phyloP scores from a whole-genome alignment of 805 yeast genomes.

The Hanseniaspora valbyensis region DNA sequence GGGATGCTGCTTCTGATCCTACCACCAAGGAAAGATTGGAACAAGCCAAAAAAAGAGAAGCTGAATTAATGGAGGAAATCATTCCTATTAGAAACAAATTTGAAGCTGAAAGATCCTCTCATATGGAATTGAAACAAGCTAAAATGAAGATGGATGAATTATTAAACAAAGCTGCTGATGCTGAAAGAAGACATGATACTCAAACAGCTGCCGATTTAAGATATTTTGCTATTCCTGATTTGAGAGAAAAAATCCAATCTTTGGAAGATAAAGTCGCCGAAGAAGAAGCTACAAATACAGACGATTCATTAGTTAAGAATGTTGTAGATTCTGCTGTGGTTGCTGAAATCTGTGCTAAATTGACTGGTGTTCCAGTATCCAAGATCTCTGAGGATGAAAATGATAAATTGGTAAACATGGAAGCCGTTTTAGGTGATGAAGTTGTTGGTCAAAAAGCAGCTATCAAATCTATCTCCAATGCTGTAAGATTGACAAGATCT shows the following conservation, averaged over 20 bases:
- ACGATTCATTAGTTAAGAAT: constrained; percentile 65
- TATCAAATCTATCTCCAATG: constrained; percentile 90
- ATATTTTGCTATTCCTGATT: constrained; percentile 94
- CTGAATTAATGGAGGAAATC: constrained; percentile 72
- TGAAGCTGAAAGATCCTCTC: constrained; percentile 78
- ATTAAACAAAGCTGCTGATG: constrained; percentile 86
- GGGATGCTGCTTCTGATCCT: constrained; percentile 77
- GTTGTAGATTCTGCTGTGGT: constrained; percentile 87
- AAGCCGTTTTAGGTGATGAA: constrained; percentile 61
- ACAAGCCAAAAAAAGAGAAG: constrained; percentile 66
- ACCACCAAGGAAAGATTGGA: constrained; percentile 78
- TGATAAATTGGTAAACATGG: constrained; percentile 88
- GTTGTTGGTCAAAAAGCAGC: constrained; percentile 97
- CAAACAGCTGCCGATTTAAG: constrained; percentile 91
- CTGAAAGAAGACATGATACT: constrained; percentile 92
- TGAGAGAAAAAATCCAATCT: constrained; percentile 60
- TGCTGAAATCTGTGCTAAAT: constrained; percentile 92
- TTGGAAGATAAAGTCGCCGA: constrained; percentile 70
- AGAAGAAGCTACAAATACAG: constrained; percentile 52
- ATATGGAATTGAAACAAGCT: constrained; percentile 78
- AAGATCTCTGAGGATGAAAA: constrained; percentile 94
- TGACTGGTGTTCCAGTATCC: constrained; percentile 93
- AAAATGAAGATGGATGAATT: constrained; percentile 87
- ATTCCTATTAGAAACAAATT: constrained; percentile 77
- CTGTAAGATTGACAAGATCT: constrained; percentile 83